Base-by-base conservation (phyloP, 2,329 filamentous ascomycete species). In the Trichoderma atroviride region DNA sequence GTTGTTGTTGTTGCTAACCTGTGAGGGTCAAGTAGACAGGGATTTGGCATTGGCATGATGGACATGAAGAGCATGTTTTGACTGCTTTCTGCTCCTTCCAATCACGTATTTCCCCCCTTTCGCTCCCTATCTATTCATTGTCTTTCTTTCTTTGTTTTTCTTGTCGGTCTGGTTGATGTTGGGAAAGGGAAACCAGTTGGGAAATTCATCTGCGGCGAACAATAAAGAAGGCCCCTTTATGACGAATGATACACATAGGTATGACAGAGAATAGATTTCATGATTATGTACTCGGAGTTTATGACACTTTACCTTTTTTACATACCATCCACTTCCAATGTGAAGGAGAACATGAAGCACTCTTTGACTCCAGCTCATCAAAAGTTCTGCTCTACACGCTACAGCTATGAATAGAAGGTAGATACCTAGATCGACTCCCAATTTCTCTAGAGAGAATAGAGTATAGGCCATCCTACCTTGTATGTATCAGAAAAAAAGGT, bases 221-320 rank as follows among this genome's bases (percentile, higher is more conserved):
- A 33, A 55, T 55, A 55, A 55, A 40, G 37, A 22, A 13, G 24
- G 27, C 27, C 14, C 37, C 27, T n/a, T 52, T 63, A 56, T 55
- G 50, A 55, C 24, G 52, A 64, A 43, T 11, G 50, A 43, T 64
- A 56, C 24, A 56, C 33, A 50, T 56, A 14, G 50, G 22, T 14
- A 56, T 22, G 50, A 13, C 61, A 33, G 50, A 56, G 61, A 43
- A 55, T 64, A 64, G 61, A 64, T 7, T 31, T 43, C 35, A 56
- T 43, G 50, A 43, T 43, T 64, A 43, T 3, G 29, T 43, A 19
- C 43, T 31, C n/a, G 11, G 40, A 14, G 11, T 24, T 13, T 24
- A 31, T 22, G 33, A 19, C 5, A 31, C 22, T 56, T 35, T 0
- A 11, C 11, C 0, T 35, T 35, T 35, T 35, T 13, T 35, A 35